Evolutionary conservation across 1,284 basidiomycete species (phyloP).

Genomic region (Malassezia psittaci): DNA sequence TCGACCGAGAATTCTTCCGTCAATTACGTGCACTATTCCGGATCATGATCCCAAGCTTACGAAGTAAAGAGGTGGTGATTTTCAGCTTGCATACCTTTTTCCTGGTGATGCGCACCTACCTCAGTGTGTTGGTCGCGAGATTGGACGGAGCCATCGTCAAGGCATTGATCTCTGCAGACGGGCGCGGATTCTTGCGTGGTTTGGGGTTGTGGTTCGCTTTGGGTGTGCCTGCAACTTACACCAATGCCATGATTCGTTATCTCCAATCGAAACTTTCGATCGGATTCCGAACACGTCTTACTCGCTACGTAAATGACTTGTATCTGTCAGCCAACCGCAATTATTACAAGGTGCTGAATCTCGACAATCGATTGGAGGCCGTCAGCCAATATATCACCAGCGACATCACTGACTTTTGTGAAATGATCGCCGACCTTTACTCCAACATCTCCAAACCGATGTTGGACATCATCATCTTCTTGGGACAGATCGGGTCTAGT

Average conservation of each 20-base stretch:
- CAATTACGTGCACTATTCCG: conserved; percentile 50
- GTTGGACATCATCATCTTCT: conserved; percentile 84
- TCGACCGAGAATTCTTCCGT: conserved; percentile 67
- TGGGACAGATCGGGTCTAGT: conserved; percentile 73
- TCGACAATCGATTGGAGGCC: conserved; percentile 41
- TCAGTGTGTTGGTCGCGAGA: conserved; percentile 67
- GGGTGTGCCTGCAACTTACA: conserved; percentile 85
- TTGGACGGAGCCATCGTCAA: conserved; percentile 83
- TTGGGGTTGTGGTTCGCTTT: conserved; percentile 80
- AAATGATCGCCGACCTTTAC: conserved; percentile 75
- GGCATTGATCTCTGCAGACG: conserved; percentile 77
- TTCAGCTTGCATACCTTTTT: conserved; percentile 74
- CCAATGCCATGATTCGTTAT: conserved; percentile 88
- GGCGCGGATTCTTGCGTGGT: conserved; percentile 70
- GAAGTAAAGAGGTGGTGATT: conserved; percentile 62
- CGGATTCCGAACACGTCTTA: conserved; percentile 72
- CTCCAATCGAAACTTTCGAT: conserved; percentile 82
- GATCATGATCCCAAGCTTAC: conserved; percentile 35
- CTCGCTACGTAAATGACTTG: conserved; percentile 81
- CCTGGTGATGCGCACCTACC: conserved; percentile 66
- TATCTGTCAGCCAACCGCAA: conserved; percentile 56
- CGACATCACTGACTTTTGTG: conserved; percentile 82
- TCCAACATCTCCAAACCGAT: conserved; percentile 62
- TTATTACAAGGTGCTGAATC: conserved; percentile 52
- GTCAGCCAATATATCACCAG: conserved; percentile 66